Base-by-base conservation (phyloP, 176 grass and related monocot genomes). In the Echinochloa phyllopogon region DNA sequence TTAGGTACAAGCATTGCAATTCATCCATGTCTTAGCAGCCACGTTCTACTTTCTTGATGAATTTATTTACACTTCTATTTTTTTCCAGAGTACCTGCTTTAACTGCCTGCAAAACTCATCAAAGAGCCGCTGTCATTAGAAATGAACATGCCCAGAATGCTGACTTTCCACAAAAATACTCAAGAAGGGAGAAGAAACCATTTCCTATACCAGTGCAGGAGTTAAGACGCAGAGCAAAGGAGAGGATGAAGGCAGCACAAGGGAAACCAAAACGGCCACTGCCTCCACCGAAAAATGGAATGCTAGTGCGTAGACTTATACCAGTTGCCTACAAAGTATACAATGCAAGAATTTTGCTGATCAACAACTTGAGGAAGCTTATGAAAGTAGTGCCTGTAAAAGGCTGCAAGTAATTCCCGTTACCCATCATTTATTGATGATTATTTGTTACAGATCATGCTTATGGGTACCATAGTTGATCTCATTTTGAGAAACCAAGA, bases 281-380 rank as follows among this genome's bases (percentile, higher is more conserved):
- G 80, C 84, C 87, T 42, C 91, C 96, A n/a, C 96, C 96, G 0
- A 94, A 87, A 78, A 98, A 98, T 56, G 96, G 96, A 67, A 75
- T 98, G 91, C 86, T 98, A 55, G 89, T 98, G 49, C 37, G 72
- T 14, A 95, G 91, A 71, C 71, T 98, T 48, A 94, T 98, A 90
- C 93, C 96, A 71, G 87, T 95, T 74, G 93, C 96, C 66, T 98
- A 95, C 79, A 82, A 79, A 58, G 88, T 98, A 76, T 87, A 94
- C 70, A 98, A 98, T 86, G 91, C 96, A 82, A 98, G 91, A 86
- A 88, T 98, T 80, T 65, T 87, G 72, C 78, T 98, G 49, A 94
- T 92, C 82, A 98, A 94, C 85, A 94, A 94, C 90, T 85, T 98
- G 96, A 98, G 85, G 88, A 91, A 45, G 69, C 96, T 98, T 83